Evolutionary conservation across 345 rosid species (phyloP).

Genomic region (Lumnitzera littorea): DNA sequence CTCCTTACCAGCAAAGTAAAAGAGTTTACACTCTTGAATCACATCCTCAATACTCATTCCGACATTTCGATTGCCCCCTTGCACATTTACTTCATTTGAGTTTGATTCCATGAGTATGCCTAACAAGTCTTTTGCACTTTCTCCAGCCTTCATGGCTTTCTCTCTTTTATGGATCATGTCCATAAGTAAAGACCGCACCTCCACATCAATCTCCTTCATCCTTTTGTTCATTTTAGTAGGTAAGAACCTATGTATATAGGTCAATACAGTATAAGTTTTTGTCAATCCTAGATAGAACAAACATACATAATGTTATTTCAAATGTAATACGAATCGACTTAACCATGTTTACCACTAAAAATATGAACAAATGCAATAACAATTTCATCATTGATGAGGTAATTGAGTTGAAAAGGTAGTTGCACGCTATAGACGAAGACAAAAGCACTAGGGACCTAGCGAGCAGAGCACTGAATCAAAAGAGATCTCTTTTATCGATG

Average conservation of each 20-base stretch:
- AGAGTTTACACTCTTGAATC: conserved; percentile 11
- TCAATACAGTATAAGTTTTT: not conserved
- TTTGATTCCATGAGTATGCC: too few relatives aligned
- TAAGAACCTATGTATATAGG: conserved; percentile 22
- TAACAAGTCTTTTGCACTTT: not conserved
- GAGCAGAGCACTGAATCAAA: too few relatives aligned
- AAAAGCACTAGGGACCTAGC: too few relatives aligned
- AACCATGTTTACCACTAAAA: not conserved
- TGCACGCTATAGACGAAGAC: too few relatives aligned
- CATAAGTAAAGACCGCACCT: conserved; percentile 17
- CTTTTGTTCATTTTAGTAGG: conserved; percentile 36
- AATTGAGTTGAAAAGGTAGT: too few relatives aligned
- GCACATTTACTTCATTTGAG: not conserved
- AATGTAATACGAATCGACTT: not conserved
- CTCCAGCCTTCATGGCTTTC: conserved; percentile 24
- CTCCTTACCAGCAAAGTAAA: conserved; percentile 16
- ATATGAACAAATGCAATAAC: not conserved
- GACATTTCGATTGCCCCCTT: conserved; percentile 8
- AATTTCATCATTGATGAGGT: too few relatives aligned
- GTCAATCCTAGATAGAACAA: not conserved
- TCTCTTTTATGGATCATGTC: conserved; percentile 30
- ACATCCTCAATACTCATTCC: conserved; percentile 35
- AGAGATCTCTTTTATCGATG: too few relatives aligned
- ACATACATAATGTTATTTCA: not conserved
- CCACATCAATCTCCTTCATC: conserved; percentile 27